These are phyloP conservation scores for Oryza longistaminata DNA, from an alignment of 176 grass and related monocot genomes.

Conservation along the genomic window DNA sequence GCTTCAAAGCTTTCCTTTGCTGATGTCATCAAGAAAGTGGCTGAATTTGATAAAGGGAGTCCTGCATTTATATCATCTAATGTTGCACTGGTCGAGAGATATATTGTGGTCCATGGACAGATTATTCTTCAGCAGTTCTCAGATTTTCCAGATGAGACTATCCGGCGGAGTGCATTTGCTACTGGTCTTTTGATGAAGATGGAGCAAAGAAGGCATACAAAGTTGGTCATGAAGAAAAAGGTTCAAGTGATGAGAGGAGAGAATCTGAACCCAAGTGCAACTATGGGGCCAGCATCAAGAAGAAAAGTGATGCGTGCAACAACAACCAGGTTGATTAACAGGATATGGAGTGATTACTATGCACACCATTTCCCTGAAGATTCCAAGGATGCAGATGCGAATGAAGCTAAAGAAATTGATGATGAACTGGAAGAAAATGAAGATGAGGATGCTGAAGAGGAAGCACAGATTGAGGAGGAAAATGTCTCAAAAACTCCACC, in stretches of 20 bases:
- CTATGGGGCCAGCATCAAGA: conserved; percentile 59
- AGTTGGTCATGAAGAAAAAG: conserved; percentile 90
- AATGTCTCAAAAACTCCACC: conserved; percentile 41
- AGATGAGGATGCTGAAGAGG: conserved; percentile 66
- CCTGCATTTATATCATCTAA: conserved; percentile 75
- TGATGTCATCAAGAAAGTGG: conserved; percentile 80
- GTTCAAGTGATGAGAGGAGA: conserved; percentile 55
- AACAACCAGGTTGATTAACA: conserved; percentile 81
- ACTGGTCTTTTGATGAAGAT: conserved; percentile 81
- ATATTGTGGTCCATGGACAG: conserved; percentile 88
- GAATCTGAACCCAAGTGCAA: conserved; percentile 88
- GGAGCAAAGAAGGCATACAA: conserved; percentile 81
- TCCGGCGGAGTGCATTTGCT: conserved; percentile 82
- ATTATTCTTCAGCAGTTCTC: conserved; percentile 97
- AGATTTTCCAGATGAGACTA: conserved; percentile 90
- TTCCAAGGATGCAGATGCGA: conserved; percentile 50
- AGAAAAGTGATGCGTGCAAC: conserved; percentile 95
- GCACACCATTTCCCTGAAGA: conserved; percentile 87
- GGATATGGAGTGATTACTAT: conserved; percentile 89
- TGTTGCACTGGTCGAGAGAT: conserved; percentile 70
- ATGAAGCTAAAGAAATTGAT: conserved; percentile 70
- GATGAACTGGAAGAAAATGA: conserved; percentile 84
- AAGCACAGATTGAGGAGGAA: conserved; percentile 46
- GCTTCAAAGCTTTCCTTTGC: conserved; percentile 86
- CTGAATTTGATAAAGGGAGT: conserved; percentile 65